These are phyloP conservation scores for Backusella circina DNA, from an alignment of 192 early-diverging fungal genomes.

Conservation along the genomic window DNA sequence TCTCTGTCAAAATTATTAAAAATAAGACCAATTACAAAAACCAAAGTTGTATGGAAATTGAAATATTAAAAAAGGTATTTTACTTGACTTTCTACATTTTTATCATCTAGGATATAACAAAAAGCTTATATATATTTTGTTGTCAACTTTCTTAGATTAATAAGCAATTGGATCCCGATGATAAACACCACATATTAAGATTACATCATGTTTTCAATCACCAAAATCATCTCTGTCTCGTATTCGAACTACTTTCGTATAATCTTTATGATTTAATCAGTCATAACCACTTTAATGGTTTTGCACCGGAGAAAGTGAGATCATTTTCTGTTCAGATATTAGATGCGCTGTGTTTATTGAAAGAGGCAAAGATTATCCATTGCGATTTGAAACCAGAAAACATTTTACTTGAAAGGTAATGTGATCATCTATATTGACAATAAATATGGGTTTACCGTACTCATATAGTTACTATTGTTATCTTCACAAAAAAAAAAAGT, in stretches of 20 bases:
- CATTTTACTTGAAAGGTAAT: slow-evolving; percentile 81
- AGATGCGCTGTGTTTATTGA: slow-evolving; percentile 82
- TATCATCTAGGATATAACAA: too few species aligned
- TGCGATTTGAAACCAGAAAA: slow-evolving; percentile 99
- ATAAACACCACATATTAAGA: slow-evolving; percentile 84
- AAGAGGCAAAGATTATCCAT: slow-evolving; percentile 90
- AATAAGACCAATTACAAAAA: slow-evolving; percentile 96
- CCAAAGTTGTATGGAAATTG: slow-evolving; percentile 94
- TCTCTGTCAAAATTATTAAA: slow-evolving; percentile 97
- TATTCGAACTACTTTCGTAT: slow-evolving; percentile 93
- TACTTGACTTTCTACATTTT: too few species aligned
- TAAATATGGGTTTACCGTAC: background rate
- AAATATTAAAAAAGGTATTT: slow-evolving; percentile 81
- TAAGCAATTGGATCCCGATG: slow-evolving; percentile 74
- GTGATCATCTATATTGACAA: background rate
- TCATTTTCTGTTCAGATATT: slow-evolving; percentile 93
- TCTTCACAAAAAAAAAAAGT: slow-evolving; percentile 36
- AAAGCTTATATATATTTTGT: too few species aligned
- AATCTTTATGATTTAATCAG: slow-evolving; percentile 98
- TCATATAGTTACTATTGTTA: background rate
- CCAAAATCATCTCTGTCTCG: slow-evolving; percentile 89
- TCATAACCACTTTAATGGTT: slow-evolving; percentile 91
- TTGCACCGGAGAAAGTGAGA: slow-evolving; percentile 90
- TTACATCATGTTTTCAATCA: slow-evolving; percentile 92
- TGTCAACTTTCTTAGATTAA: slow-evolving; percentile 63